Percentiles rank a stretch among this genome's conserved stretches.
phyloP scores from a whole-genome alignment of 2,329 filamentous ascomycete genomes.

The Calonectria pseudoreteaudii region DNA sequence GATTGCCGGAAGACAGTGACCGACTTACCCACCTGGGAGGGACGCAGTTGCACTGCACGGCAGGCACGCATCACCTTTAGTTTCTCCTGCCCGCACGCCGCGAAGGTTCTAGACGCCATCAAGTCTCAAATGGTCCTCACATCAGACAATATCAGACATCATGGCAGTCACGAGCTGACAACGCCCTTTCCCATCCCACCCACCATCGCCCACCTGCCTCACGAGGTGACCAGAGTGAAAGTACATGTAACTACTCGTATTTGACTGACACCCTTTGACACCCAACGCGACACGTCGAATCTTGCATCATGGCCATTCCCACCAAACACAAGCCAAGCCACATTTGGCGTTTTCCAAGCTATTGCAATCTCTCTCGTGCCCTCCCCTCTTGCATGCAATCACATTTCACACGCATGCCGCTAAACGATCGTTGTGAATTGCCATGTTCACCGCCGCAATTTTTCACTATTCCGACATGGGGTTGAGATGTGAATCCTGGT shows the following conservation, averaged over 20 bases:
- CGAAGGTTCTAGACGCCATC: background rate
- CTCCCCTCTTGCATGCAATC: background rate
- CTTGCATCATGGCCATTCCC: background rate
- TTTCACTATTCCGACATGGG: conserved; percentile 2
- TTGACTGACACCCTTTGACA: background rate
- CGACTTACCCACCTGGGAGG: background rate
- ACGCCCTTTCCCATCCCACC: background rate
- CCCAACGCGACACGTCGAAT: background rate
- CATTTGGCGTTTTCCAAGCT: conserved; percentile 3
- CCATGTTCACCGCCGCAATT: background rate
- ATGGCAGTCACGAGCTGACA: conserved; percentile 8
- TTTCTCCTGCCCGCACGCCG: background rate
- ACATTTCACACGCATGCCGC: conserved; percentile 9
- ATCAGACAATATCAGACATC: conserved; percentile 16
- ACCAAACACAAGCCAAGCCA: conserved; percentile 2
- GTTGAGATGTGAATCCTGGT: background rate
- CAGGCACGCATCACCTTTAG: background rate
- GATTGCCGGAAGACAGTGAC: background rate
- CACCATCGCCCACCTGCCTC: background rate
- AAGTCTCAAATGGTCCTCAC: conserved; percentile 14
- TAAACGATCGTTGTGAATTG: background rate
- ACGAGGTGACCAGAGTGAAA: background rate
- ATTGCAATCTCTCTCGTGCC: background rate
- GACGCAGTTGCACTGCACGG: background rate
- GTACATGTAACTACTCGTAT: background rate